These are phyloP conservation scores for Termitomyces sp. DNA, from an alignment of 768 basidiomycete species.

Conservation along the genomic window DNA sequence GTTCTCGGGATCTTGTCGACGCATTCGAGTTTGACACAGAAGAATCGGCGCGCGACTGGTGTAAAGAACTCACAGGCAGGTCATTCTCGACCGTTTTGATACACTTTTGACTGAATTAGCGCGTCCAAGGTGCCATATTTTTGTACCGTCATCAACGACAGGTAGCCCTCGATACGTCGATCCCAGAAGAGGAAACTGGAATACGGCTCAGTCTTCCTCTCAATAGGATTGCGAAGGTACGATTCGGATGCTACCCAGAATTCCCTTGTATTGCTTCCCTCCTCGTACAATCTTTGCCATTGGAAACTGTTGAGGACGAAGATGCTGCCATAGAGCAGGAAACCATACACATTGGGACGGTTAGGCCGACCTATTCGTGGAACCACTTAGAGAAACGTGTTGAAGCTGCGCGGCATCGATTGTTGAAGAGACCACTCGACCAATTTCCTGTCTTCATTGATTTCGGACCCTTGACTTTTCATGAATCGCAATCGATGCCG, in stretches of 20 bases:
- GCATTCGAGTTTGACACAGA: slow-evolving; percentile 52
- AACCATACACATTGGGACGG: slow-evolving; percentile 25
- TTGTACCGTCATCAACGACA: slow-evolving; percentile 38
- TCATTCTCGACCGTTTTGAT: neutral
- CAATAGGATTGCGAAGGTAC: slow-evolving; percentile 24
- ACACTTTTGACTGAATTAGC: neutral
- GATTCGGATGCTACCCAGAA: slow-evolving; percentile 18
- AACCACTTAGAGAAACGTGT: slow-evolving; percentile 20
- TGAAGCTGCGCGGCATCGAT: slow-evolving; percentile 21
- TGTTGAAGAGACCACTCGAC: slow-evolving; percentile 4
- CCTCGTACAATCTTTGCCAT: slow-evolving; percentile 15
- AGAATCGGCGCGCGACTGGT: slow-evolving; percentile 47
- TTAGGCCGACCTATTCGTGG: slow-evolving; percentile 21
- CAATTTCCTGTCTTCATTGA: slow-evolving; percentile 31
- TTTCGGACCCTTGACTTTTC: slow-evolving; percentile 34
- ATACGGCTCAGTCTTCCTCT: slow-evolving; percentile 44
- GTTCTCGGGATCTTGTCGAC: slow-evolving; percentile 18
- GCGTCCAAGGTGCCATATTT: slow-evolving; percentile 38
- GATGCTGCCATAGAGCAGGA: slow-evolving; percentile 17
- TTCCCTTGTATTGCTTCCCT: slow-evolving; percentile 22
- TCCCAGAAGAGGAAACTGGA: slow-evolving; percentile 27
- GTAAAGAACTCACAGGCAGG: slow-evolving; percentile 39
- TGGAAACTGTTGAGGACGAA: slow-evolving; percentile 16
- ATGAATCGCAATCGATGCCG: slow-evolving; percentile 15
- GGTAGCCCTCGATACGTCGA: slow-evolving; percentile 22